Evolutionary conservation across 164 flowering plant species (phyloP).

Genomic region (Cinnamomum micranthum): DNA sequence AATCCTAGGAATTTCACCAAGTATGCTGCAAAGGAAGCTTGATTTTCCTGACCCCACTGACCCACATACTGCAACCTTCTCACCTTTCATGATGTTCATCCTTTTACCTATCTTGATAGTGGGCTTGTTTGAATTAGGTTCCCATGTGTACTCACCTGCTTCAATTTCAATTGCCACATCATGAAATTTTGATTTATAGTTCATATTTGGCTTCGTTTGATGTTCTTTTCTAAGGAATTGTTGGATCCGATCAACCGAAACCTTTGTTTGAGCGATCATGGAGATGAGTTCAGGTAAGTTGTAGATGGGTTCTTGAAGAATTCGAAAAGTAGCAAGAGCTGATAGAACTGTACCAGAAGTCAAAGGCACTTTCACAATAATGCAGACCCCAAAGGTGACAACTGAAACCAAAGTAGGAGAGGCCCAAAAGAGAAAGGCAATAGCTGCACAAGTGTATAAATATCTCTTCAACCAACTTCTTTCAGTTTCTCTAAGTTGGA

Average conservation of each 20-base stretch:
- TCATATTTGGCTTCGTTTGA: conserved; percentile 22
- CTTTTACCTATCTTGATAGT: conserved; percentile 43
- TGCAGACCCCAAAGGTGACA: conserved; percentile 65
- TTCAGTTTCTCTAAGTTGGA: conserved; percentile 56
- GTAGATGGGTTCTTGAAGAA: conserved; percentile 85
- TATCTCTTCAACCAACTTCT: conserved; percentile 57
- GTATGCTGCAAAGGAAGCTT: conserved; percentile 64
- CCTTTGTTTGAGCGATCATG: conserved; percentile 73
- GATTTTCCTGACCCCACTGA: conserved; percentile 87
- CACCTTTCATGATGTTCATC: conserved; percentile 46
- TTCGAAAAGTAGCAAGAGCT: conserved; percentile 74
- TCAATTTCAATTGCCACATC: conserved; percentile 49
- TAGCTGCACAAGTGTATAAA: conserved; percentile 59
- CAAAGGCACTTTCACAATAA: conserved; percentile 51
- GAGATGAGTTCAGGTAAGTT: conserved; percentile 87
- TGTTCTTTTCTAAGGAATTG: conserved; percentile 46
- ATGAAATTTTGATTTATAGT: conserved; percentile 15
- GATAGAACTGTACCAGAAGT: conserved; percentile 70
- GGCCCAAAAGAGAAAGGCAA: conserved; percentile 86
- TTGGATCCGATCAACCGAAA: conserved; percentile 62
- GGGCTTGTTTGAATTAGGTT: conserved; percentile 31
- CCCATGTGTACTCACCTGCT: conserved; percentile 66
- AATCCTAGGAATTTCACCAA: conserved; percentile 66
- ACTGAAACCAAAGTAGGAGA: conserved; percentile 82
- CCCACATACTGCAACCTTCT: conserved; percentile 78